Evolutionary conservation across 2,329 filamentous ascomycete genomes (phyloP).

Genomic region (Claviceps sp.): DNA sequence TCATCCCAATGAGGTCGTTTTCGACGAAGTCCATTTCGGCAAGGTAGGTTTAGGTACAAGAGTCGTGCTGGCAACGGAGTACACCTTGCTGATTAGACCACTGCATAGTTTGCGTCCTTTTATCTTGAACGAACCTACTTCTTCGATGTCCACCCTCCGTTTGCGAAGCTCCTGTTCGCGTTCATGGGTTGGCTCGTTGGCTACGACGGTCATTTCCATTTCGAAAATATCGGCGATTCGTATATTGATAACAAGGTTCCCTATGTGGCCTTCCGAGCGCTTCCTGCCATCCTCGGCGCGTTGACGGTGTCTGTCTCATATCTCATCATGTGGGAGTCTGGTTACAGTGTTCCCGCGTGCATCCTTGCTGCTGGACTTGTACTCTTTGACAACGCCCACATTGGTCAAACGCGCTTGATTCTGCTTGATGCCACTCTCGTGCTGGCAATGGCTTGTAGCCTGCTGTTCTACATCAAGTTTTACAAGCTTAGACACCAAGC

Average conservation of each 20-base stretch:
- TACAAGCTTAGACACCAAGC: constrained; percentile 87
- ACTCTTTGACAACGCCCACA: constrained; percentile 93
- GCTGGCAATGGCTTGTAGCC: constrained; percentile 88
- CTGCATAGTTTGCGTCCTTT: constrained; percentile 51
- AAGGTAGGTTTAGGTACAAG: constrained; percentile 51
- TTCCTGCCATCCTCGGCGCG: constrained; percentile 84
- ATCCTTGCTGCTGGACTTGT: constrained; percentile 74
- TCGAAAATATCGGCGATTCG: constrained; percentile 98
- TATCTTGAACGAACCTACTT: constrained; percentile 98
- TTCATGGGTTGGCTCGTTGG: constrained; percentile 95
- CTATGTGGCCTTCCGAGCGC: constrained; percentile 87
- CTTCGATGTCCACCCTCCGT: constrained; percentile 97
- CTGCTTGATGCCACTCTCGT: constrained; percentile 89
- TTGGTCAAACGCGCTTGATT: constrained; percentile 91
- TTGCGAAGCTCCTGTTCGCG: constrained; percentile 95
- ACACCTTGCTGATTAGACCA: neutral
- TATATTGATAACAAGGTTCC: constrained; percentile 96
- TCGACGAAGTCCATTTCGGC: constrained; percentile 98
- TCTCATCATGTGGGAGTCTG: constrained; percentile 99
- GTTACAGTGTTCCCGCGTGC: constrained; percentile 88
- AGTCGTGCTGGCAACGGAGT: neutral
- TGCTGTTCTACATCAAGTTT: constrained; percentile 91
- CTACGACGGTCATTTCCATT: constrained; percentile 93
- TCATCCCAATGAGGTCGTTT: constrained; percentile 93
- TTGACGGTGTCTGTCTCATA: constrained; percentile 90